Evolutionary conservation across 192 early-diverging fungal genomes (phyloP).

Genomic region (Gonapodya prolifera): DNA sequence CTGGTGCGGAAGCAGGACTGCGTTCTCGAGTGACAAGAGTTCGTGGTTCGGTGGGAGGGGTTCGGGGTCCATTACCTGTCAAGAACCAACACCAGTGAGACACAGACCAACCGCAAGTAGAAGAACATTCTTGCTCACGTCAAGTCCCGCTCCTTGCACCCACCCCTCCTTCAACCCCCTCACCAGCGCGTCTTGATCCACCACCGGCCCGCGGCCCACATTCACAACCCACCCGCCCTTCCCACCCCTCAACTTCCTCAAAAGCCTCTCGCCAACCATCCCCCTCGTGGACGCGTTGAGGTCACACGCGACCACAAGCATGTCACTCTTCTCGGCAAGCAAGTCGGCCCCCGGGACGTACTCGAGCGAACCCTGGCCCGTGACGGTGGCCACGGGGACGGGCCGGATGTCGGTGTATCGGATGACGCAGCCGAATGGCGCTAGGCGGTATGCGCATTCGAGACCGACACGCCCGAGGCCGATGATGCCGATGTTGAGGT

Average conservation of each 20-base stretch:
- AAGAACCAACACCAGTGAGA: background rate
- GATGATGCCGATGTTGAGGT: background rate
- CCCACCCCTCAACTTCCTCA: slow-evolving; percentile 10
- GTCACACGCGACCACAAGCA: background rate
- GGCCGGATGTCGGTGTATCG: background rate
- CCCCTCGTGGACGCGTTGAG: background rate
- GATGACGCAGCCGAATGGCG: background rate
- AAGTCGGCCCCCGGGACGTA: background rate
- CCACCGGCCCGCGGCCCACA: slow-evolving; percentile 23
- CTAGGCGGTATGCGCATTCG: background rate
- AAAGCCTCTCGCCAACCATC: background rate
- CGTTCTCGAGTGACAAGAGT: background rate
- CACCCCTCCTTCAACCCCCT: slow-evolving; percentile 21
- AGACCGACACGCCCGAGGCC: background rate
- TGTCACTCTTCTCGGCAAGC: background rate
- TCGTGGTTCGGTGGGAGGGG: background rate
- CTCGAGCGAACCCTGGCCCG: background rate
- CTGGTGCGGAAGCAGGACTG: background rate
- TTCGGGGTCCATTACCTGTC: background rate
- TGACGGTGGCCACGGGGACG: background rate
- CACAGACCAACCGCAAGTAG: background rate
- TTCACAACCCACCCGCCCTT: slow-evolving; percentile 23
- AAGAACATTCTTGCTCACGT: slow-evolving; percentile 13
- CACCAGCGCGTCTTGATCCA: slow-evolving; percentile 25
- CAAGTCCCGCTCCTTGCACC: slow-evolving; percentile 28